Base-by-base conservation (phyloP, 495 filamentous ascomycete species). In the Barbatosphaeria neglecta region DNA sequence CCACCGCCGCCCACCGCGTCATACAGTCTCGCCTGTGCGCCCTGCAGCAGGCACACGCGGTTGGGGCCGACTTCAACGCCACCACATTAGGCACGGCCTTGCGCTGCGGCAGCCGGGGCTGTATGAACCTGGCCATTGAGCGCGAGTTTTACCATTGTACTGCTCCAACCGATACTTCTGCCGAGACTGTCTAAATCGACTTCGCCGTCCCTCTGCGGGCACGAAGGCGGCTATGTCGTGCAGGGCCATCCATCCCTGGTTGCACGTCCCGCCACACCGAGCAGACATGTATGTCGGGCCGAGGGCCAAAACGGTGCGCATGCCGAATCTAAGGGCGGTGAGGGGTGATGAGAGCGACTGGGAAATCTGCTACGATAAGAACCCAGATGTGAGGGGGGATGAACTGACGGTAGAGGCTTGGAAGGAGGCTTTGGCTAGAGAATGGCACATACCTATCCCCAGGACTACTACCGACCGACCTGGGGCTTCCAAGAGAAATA, bases 391-490 rank as follows among this genome's bases (percentile, higher is more conserved):
- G n/a, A n/a, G n/a, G n/a, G 9, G 28, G 22, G 20, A 49, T 7
- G 11, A 49, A 19, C 5, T 49, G 2, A 43, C 25, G 11, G 47
- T 49, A 13, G 40, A 37, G 9, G 19, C 39, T 1, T 49, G 47
- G 47, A 37, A 37, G 41, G 40, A 49, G 27, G 19, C 4, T 23
- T 20, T 49, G 22, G 47, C 47, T 7, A 23, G 10, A 7, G 47
- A 49, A 15, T 49, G 47, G 47, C 25, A 19, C 17, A 49, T 49
- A 18, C 24, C 47, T 6, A 40, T 44, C 22, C n/a, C n/a, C n/a
- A n/a, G n/a, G n/a, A n/a, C n/a, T n/a, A n/a, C n/a, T n/a, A n/a
- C n/a, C n/a, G n/a, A n/a, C n/a, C n/a, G n/a, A n/a, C n/a, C n/a
- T n/a, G n/a, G n/a, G n/a, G n/a, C n/a, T n/a, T n/a, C n/a, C n/a